A percentile compares a stretch with the other conserved stretches of the same genome.
Evolutionary conservation across 495 filamentous ascomycete genomes (phyloP).

Genomic region (Aspergillus homomorphus): DNA sequence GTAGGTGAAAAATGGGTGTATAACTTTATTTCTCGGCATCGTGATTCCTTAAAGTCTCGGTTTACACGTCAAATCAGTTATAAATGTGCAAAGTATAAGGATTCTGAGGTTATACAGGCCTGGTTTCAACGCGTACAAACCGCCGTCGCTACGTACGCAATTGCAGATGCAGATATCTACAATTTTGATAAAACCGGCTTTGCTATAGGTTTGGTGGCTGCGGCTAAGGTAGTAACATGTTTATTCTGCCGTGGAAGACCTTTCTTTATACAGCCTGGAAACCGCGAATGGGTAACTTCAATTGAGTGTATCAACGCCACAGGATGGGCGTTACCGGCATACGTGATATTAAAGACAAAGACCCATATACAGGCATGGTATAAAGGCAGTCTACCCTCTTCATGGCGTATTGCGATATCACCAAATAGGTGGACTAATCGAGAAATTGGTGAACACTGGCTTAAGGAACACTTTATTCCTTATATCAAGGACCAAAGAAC

Average conservation of each 20-base stretch:
- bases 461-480: slow-evolving; percentile 17
- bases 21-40: slow-evolving; percentile 31
- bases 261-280: too few species aligned
- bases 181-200: slow-evolving; percentile 50
- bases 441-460: slow-evolving; percentile 18
- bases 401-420: slow-evolving; percentile 10
- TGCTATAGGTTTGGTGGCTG: slow-evolving; percentile 34
- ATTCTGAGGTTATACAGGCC: slow-evolving; percentile 30
- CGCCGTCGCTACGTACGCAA: slow-evolving; percentile 31
- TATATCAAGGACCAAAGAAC: background rate
- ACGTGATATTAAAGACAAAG: slow-evolving; percentile 12
- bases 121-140: slow-evolving; percentile 39
- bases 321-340: slow-evolving; percentile 21
- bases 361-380: slow-evolving; percentile 10
- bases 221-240: too few species aligned
- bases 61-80: slow-evolving; percentile 22
- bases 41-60: slow-evolving; percentile 24
- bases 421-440: slow-evolving; percentile 29
- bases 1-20: slow-evolving; percentile 15
- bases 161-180: slow-evolving; percentile 39
- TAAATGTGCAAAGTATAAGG: slow-evolving; percentile 27
- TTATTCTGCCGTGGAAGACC: too few species aligned
- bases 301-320: slow-evolving; percentile 33
- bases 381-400: slow-evolving; percentile 2
- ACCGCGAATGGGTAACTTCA: slow-evolving; percentile 38